Conservation (phyloP, 2,329 filamentous ascomycete genomes). For the Claviceps humidiphila region DNA sequence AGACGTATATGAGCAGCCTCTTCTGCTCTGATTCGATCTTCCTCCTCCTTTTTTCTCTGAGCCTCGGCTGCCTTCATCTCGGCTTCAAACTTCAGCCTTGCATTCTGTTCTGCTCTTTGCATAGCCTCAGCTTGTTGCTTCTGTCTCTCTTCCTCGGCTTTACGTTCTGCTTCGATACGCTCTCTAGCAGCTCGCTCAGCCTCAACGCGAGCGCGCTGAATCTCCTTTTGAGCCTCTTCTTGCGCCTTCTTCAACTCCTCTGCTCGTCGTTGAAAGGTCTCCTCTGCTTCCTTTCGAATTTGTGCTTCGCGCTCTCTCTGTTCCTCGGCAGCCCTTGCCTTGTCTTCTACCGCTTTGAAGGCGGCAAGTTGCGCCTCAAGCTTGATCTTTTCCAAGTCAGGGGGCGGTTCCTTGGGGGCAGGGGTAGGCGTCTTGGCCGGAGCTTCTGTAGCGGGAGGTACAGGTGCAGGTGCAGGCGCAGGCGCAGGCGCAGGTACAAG, state of each 20-base stretch:
- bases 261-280: conserved; percentile 27
- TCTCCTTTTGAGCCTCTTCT: conserved; percentile 32
- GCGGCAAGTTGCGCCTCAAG: conserved; percentile 45
- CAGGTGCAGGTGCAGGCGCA: no score
- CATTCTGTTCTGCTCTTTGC: conserved; percentile 23
- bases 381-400: conserved; percentile 45
- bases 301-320: conserved; percentile 30
- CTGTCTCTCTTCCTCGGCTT: conserved; percentile 32
- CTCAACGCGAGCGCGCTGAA: conserved; percentile 32
- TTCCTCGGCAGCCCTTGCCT: conserved; percentile 31
- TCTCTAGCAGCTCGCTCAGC: conserved; percentile 30
- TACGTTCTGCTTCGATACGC: conserved; percentile 31
- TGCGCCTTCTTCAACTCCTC: conserved; percentile 28
- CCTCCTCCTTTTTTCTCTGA: conserved; percentile 25
- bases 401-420: conserved; percentile 26
- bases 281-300: conserved; percentile 33
- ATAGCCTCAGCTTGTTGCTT: conserved; percentile 22
- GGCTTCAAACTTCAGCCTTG: conserved; percentile 24
- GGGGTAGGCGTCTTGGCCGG: conserved; percentile 19
- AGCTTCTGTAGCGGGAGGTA: conserved; percentile 22
- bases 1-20: conserved; percentile 29
- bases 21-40: conserved; percentile 30
- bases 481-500: no score
- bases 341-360: conserved; percentile 32
- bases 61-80: conserved; percentile 31